Evolutionary conservation across 2,329 filamentous ascomycete species (phyloP).

Genomic region (Trichoderma polysporum): DNA sequence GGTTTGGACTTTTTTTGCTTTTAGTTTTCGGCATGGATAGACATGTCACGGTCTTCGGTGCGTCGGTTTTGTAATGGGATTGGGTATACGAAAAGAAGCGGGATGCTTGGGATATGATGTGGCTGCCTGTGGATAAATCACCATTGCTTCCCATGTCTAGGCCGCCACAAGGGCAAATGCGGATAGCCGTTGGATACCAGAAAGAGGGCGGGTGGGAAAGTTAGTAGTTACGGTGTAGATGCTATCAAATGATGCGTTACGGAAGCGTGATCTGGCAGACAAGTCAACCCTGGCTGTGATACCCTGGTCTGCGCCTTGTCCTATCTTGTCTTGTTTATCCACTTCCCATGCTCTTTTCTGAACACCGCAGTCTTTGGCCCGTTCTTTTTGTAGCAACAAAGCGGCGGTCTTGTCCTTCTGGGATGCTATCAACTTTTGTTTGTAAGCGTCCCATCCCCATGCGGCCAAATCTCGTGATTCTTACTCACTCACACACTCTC

Average conservation of each 20-base stretch:
- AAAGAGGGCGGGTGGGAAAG: not conserved
- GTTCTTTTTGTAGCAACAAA: not conserved
- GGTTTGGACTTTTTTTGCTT: not conserved
- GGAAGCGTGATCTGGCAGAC: not conserved
- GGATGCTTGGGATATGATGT: not conserved
- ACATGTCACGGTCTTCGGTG: not conserved
- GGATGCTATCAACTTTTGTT: not conserved
- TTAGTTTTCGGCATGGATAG: not conserved
- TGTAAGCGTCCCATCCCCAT: not conserved
- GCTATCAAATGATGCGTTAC: not conserved
- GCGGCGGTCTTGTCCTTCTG: not conserved
- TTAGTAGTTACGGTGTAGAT: slow-evolving; percentile 1
- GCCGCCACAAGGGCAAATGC: not conserved
- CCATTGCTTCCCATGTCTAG: not conserved
- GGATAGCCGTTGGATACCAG: not conserved
- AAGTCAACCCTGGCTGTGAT: not conserved
- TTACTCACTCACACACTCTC: too few relatives aligned
- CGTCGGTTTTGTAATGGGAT: not conserved
- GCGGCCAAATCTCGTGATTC: not conserved
- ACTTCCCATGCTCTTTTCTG: not conserved
- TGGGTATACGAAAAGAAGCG: not conserved
- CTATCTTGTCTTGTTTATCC: not conserved
- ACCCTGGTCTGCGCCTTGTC: not conserved
- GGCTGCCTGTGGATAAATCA: not conserved
- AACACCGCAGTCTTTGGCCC: not conserved